These are phyloP conservation scores for Diaporthe sp. DNA, from an alignment of 2,329 filamentous ascomycete species.

Conservation along the genomic window DNA sequence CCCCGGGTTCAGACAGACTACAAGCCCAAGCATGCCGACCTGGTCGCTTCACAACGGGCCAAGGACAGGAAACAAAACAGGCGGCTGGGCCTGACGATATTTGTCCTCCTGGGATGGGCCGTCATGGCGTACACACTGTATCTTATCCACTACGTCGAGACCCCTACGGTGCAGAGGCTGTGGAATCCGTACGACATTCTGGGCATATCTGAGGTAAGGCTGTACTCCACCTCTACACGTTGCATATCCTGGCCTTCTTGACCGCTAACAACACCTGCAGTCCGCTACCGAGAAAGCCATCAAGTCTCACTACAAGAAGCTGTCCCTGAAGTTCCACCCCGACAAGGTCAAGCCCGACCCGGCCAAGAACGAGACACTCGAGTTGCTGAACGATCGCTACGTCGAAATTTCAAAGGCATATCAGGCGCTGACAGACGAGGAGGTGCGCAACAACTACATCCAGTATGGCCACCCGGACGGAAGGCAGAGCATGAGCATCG, in stretches of 20 bases:
- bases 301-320: constrained; percentile 87
- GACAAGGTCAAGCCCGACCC: constrained; percentile 90
- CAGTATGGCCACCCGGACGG: constrained; percentile 97
- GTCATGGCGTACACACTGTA: constrained; percentile 93
- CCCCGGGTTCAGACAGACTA: constrained; percentile 85
- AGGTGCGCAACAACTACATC: constrained; percentile 95
- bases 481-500: constrained; percentile 98
- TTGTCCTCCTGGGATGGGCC: constrained; percentile 81
- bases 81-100: constrained; percentile 84
- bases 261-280: constrained; percentile 52
- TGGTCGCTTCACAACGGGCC: constrained; percentile 84
- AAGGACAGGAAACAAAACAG: constrained; percentile 92
- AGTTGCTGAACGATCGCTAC: constrained; percentile 86
- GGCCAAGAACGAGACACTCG: constrained; percentile 88
- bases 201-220: constrained; percentile 79
- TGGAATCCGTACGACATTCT: constrained; percentile 99
- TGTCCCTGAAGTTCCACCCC: constrained; percentile 89
- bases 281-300: constrained; percentile 89
- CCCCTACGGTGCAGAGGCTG: constrained; percentile 73
- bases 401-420: constrained; percentile 98
- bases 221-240: constrained; percentile 24
- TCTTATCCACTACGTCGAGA: constrained; percentile 83
- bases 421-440: constrained; percentile 97
- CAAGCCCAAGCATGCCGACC: constrained; percentile 82
- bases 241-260: constrained; percentile 17